phyloP scores from a whole-genome alignment of 805 yeast species.

The Scheffersomyces lignosus region DNA sequence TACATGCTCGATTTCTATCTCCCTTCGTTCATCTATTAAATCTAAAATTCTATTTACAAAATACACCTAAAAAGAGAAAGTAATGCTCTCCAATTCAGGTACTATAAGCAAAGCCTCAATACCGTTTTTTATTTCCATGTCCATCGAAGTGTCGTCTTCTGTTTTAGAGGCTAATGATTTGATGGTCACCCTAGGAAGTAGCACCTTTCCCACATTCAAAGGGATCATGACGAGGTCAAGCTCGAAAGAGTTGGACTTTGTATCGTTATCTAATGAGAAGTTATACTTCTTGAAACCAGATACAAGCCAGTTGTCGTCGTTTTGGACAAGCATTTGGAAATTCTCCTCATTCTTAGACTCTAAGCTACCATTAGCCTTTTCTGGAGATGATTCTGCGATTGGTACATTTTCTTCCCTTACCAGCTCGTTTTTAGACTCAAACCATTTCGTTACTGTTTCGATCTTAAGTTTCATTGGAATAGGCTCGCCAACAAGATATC shows the following conservation, averaged over 20 bases:
- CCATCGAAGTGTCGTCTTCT: conserved; percentile 44
- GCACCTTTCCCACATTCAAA: conserved; percentile 68
- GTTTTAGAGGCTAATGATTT: conserved; percentile 19
- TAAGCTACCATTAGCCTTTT: neutral
- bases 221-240: conserved; percentile 63
- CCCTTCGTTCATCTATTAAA: too few relatives aligned
- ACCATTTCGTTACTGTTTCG: conserved; percentile 49
- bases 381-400: conserved; percentile 11
- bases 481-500: conserved; percentile 63
- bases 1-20: too few relatives aligned
- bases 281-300: conserved; percentile 65
- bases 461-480: conserved; percentile 47
- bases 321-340: conserved; percentile 49
- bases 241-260: conserved; percentile 5
- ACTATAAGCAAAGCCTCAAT: conserved; percentile 69
- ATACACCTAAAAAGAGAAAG: conserved; percentile 56
- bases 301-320: conserved; percentile 75
- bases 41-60: too few relatives aligned
- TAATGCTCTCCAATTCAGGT: conserved; percentile 63
- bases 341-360: neutral
- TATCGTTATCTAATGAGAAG: conserved; percentile 35
- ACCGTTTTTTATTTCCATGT: conserved; percentile 66
- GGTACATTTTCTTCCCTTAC: neutral
- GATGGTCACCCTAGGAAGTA: conserved; percentile 60
- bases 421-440: conserved; percentile 17